These are phyloP conservation scores for Fistulinella prunicolor DNA, from an alignment of 768 basidiomycete species.

Conservation along the genomic window DNA sequence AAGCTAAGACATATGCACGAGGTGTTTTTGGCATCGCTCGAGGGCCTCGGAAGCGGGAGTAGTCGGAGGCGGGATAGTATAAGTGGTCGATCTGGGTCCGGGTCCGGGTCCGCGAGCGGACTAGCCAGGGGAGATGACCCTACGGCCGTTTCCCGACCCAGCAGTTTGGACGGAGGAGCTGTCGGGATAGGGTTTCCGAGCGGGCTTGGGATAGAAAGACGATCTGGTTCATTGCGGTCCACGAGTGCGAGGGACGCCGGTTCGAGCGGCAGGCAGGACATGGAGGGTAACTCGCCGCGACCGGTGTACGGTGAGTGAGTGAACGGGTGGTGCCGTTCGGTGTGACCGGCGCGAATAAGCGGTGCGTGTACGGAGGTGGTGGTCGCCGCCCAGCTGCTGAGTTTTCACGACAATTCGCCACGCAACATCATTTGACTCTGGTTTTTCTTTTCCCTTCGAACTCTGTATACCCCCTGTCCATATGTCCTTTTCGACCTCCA, in stretches of 20 bases:
- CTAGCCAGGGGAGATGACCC: slow-evolving; percentile 8
- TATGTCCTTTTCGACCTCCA: background rate
- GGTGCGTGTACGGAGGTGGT: no score
- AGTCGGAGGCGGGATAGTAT: slow-evolving; percentile 26
- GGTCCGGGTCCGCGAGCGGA: slow-evolving; percentile 12
- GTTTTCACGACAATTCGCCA: background rate
- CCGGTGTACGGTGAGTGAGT: slow-evolving; percentile 8
- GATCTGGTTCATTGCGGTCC: slow-evolving; percentile 33
- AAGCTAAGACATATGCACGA: slow-evolving; percentile 65
- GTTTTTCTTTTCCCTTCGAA: no score
- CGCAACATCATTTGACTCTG: background rate
- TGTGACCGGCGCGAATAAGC: no score
- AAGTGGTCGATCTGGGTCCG: slow-evolving; percentile 9
- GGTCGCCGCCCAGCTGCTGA: background rate
- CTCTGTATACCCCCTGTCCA: no score
- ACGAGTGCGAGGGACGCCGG: slow-evolving; percentile 19
- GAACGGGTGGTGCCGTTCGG: no score
- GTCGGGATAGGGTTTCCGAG: slow-evolving; percentile 14
- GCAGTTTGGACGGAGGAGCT: slow-evolving; percentile 5
- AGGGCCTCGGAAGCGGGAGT: slow-evolving; percentile 48
- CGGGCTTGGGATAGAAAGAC: slow-evolving; percentile 21
- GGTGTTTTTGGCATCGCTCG: slow-evolving; percentile 60
- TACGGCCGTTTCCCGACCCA: slow-evolving; percentile 4
- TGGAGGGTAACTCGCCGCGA: slow-evolving; percentile 23
- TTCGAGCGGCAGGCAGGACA: slow-evolving; percentile 32